Conservation (phyloP, 2,329 filamentous ascomycete species). For the Cladophialophora carrionii region DNA sequence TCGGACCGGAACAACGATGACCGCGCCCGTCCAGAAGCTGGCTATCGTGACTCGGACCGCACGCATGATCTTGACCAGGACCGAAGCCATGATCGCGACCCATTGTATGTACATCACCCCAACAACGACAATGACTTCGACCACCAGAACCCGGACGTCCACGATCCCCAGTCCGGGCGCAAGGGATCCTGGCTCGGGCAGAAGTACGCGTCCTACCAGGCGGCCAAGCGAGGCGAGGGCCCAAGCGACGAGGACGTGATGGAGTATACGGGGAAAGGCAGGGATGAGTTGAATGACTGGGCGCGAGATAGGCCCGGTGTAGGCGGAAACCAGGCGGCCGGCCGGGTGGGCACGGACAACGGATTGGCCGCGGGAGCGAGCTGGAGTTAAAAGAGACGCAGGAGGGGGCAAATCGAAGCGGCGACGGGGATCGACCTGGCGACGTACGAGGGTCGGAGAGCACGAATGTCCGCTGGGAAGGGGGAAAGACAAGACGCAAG, state of each 20-base stretch:
- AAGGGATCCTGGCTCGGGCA: conserved; percentile 32
- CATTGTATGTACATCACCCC: neutral
- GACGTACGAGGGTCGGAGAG: too few species aligned
- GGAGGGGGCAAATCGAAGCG: neutral
- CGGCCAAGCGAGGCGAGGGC: conserved; percentile 17
- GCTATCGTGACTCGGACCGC: too few species aligned
- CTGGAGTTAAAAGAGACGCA: conserved; percentile 9
- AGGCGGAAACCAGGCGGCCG: conserved; percentile 23
- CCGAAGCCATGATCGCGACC: too few species aligned
- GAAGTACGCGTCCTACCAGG: conserved; percentile 28
- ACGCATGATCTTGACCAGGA: too few species aligned
- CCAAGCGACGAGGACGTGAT: conserved; percentile 33
- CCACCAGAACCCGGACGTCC: neutral
- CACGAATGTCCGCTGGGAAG: too few species aligned
- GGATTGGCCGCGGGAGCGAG: conserved; percentile 11
- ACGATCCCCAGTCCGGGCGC: conserved; percentile 3
- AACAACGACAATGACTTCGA: conserved; percentile 2
- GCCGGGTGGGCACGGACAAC: conserved; percentile 9
- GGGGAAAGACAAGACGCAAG: too few species aligned
- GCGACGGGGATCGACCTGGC: too few species aligned
- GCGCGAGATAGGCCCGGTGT: conserved; percentile 23
- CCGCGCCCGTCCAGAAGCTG: neutral
- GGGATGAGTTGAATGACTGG: conserved; percentile 27
- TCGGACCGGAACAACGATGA: neutral
- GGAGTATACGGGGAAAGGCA: conserved; percentile 34